Evolutionary conservation across 805 yeast species (phyloP).

Genomic region (Wickerhamomyces strasburgensis): DNA sequence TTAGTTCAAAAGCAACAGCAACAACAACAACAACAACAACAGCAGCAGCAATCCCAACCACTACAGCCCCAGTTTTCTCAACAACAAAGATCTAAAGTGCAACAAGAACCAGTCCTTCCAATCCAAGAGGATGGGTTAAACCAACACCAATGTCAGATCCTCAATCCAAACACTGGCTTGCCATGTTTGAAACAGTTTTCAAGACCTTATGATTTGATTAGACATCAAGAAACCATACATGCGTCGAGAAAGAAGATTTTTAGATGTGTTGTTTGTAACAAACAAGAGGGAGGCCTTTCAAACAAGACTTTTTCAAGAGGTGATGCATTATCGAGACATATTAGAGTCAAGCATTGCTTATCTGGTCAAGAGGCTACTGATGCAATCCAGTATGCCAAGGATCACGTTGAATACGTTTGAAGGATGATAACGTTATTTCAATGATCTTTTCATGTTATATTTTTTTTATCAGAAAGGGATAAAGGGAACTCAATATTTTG

Average conservation of each 20-base stretch:
- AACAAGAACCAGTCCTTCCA: neutral
- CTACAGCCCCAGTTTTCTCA: no score
- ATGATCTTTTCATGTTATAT: no score
- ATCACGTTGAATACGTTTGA: conserved; percentile 56
- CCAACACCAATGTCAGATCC: conserved; percentile 49
- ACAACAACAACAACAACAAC: neutral
- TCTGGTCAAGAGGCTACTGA: conserved; percentile 62
- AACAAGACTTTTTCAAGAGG: conserved; percentile 84
- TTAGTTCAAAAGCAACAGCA: neutral
- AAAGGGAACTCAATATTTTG: no score
- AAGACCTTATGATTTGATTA: conserved; percentile 87
- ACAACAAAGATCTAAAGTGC: no score
- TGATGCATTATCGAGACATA: conserved; percentile 92
- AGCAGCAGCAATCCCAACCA: no score
- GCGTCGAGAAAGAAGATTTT: conserved; percentile 81
- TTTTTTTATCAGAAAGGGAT: no score
- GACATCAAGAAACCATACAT: conserved; percentile 96
- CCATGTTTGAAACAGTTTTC: conserved; percentile 79
- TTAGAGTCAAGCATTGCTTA: conserved; percentile 82
- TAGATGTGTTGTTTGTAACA: conserved; percentile 78
- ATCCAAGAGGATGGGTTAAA: conserved; percentile 6
- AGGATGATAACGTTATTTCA: no score
- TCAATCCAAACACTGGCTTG: conserved; percentile 55
- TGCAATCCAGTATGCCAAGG: conserved; percentile 71
- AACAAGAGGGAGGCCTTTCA: conserved; percentile 34